phyloP scores from a whole-genome alignment of 768 basidiomycete genomes.

The Tubosaeta sp. region DNA sequence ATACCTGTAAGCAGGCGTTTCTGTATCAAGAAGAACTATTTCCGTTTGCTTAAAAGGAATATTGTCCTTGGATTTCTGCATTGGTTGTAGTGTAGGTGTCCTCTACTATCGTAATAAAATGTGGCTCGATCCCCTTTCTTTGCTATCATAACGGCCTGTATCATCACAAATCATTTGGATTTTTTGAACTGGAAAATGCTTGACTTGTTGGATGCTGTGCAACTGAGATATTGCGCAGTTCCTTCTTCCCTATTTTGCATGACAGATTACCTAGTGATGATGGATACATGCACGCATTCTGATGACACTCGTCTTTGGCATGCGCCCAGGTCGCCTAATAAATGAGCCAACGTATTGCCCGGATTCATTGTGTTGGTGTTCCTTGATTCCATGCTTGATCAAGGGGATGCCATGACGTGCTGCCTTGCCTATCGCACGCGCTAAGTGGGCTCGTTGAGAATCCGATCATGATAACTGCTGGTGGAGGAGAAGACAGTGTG shows the following conservation, averaged over 20 bases:
- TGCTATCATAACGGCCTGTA: not conserved
- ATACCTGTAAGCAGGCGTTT: no score
- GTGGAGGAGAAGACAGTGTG: not conserved
- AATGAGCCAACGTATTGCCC: not conserved
- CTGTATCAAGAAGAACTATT: not conserved
- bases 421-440: not conserved
- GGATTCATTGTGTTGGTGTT: not conserved
- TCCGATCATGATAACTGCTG: not conserved
- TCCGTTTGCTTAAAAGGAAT: no score
- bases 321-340: not conserved
- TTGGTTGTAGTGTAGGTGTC: not conserved
- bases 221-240: not conserved
- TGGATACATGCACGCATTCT: not conserved
- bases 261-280: not conserved
- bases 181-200: no score
- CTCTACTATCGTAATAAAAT: not conserved
- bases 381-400: not conserved
- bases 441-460: not conserved
- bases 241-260: not conserved
- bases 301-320: not conserved
- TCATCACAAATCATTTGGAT: no score
- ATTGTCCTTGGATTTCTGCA: no score
- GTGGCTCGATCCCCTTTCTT: not conserved
- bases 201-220: no score
- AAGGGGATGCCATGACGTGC: not conserved